Conservation (phyloP, 2,329 filamentous ascomycete species). For the Neoscytalidium dimidiatum region DNA sequence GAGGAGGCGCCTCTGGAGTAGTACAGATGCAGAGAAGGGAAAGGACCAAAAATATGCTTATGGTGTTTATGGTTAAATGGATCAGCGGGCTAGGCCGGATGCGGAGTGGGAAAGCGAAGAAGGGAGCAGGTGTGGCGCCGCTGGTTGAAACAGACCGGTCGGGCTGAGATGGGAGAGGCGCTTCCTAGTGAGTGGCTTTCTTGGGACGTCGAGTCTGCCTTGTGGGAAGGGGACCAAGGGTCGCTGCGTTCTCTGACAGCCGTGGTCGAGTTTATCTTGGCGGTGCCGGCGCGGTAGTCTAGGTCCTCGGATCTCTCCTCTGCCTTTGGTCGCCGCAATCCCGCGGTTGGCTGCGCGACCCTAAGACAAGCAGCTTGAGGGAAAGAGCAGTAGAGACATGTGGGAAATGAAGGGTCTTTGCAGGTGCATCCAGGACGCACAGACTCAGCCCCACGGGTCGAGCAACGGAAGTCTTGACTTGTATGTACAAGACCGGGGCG, state of each 20-base stretch:
- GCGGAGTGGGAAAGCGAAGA: not conserved
- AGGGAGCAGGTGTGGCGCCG: not conserved
- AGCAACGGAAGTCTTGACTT: not conserved
- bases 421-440: not conserved
- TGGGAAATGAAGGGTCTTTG: conserved; percentile 15
- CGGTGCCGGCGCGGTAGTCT: not conserved
- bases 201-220: not conserved
- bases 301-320: not conserved
- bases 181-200: not conserved
- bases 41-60: conserved; percentile 11
- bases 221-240: not conserved
- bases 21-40: not conserved
- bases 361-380: not conserved
- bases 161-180: not conserved
- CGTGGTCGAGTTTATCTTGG: not conserved
- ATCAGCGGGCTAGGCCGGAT: not conserved
- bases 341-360: not conserved
- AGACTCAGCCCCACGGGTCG: not conserved
- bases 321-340: no score
- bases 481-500: not conserved
- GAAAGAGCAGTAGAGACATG: not conserved
- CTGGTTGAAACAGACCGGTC: conserved; percentile 2
- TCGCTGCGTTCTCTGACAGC: not conserved
- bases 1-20: not conserved
- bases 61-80: conserved; percentile 10